phyloP scores from a whole-genome alignment of 768 basidiomycete genomes.

The Auriculariales sp. region DNA sequence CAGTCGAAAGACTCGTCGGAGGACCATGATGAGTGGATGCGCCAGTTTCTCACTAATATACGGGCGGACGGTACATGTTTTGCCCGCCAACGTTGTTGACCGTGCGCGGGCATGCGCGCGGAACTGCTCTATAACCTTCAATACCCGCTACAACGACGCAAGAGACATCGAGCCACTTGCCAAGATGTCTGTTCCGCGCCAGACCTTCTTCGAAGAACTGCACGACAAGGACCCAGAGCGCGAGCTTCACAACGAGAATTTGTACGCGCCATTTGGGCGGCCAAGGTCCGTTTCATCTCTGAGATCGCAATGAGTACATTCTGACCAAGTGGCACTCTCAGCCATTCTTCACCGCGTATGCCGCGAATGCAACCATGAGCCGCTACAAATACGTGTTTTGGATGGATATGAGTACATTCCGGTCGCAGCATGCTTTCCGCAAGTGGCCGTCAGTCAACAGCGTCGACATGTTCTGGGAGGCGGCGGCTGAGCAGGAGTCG shows the following conservation, averaged over 20 bases:
- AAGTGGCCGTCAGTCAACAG: conserved; percentile 32
- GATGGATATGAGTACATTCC: conserved; percentile 42
- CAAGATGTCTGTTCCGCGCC: conserved; percentile 10
- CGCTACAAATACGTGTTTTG: conserved; percentile 43
- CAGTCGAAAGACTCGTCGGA: conserved; percentile 32
- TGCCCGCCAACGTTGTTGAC: conserved; percentile 25
- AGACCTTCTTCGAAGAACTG: conserved; percentile 25
- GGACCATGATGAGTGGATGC: conserved; percentile 32
- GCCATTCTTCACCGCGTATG: conserved; percentile 32
- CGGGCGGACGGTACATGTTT: conserved; percentile 38
- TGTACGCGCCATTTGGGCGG: conserved; percentile 45
- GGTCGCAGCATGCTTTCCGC: conserved; percentile 26
- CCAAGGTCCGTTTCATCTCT: conserved; percentile 19
- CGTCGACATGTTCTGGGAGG: conserved; percentile 25
- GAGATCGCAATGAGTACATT: too few species aligned
- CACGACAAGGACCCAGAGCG: conserved; percentile 31
- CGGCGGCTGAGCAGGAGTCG: conserved; percentile 17
- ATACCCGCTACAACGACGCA: conserved; percentile 30
- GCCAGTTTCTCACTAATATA: conserved; percentile 26
- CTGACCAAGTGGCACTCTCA: not conserved
- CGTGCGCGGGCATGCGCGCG: conserved; percentile 17
- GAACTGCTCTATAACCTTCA: conserved; percentile 24
- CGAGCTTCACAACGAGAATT: conserved; percentile 26
- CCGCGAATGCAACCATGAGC: conserved; percentile 18
- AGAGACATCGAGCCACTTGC: conserved; percentile 34